Base-by-base conservation (phyloP, 1,284 basidiomycete species). In the Dichomitus squalens region DNA sequence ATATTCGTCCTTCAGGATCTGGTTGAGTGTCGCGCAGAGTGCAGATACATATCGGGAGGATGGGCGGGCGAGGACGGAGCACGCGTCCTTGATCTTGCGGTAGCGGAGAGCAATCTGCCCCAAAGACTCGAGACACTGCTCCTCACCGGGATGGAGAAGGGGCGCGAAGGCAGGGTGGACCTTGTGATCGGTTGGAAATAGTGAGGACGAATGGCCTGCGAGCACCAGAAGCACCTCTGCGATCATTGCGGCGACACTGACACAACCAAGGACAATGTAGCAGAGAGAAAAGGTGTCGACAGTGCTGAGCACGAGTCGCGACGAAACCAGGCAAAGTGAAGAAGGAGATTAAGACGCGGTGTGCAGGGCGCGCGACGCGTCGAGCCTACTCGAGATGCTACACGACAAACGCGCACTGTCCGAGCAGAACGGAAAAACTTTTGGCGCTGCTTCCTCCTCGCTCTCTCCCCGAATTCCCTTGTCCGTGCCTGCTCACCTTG, bases 121-220 rank as follows among this genome's bases (percentile, higher is more conserved):
- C 2, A 95, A 82, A 4, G 84, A 81, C 67, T 91, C 86, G 25
- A 95, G 79, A 59, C 87, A 88, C 69, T 93, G 84, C 52, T 87
- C 81, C 71, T 95, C 93, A 2, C 93, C 93, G 1, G 93, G 93
- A 68, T 95, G 93, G 1, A 95, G 81, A 18, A 93, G 83, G 9
- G 85, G 78, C 2, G 78, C 71, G 64, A 94, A 88, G 0, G 86
- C 79, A 2, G 88, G 83, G 50, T 89, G 79, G 12, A 93, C 68
- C 14, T 77, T 75, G 59, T 84, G 73, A 48, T 84, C 82, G 49
- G 73, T 68, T 9, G 84, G 79, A 60, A 95, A 92, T 50, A 95
- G 78, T 1, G 92, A 90, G 0, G 93, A 95, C 1, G 84, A 79
- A 75, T 95, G 92, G 36, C 93, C 93, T 2, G 88, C 85, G 46